Conservation (phyloP, 2,329 filamentous ascomycete species). For the Fusarium cyanostomum region DNA sequence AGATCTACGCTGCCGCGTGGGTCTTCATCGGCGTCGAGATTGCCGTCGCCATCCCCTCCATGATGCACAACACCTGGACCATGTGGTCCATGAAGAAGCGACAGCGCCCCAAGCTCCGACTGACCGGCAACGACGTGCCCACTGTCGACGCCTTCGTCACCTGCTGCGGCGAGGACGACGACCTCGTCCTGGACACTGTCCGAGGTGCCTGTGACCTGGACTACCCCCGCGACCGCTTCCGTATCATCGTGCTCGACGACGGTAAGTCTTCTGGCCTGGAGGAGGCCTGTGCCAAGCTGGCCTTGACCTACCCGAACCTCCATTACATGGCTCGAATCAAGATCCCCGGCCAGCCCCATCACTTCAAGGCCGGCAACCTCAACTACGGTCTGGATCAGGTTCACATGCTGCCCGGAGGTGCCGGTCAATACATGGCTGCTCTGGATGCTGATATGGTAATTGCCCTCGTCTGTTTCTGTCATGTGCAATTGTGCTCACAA, state of each 20-base stretch:
- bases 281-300: conserved; percentile 50
- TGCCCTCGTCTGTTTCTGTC: not conserved
- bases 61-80: conserved; percentile 67
- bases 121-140: conserved; percentile 59
- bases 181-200: conserved; percentile 66
- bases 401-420: conserved; percentile 61
- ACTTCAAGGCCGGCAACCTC: conserved; percentile 73
- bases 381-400: conserved; percentile 66
- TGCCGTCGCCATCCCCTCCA: conserved; percentile 61
- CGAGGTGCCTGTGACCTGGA: conserved; percentile 64
- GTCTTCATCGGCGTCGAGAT: conserved; percentile 66
- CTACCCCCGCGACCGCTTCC: conserved; percentile 62
- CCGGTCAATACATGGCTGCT: conserved; percentile 68
- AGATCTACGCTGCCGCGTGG: conserved; percentile 62
- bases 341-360: conserved; percentile 58
- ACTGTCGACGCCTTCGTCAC: conserved; percentile 67
- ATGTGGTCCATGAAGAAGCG: conserved; percentile 66
- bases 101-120: conserved; percentile 61
- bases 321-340: conserved; percentile 63
- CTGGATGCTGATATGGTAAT: conserved; percentile 72
- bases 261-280: conserved; percentile 57
- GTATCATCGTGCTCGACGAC: conserved; percentile 66
- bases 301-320: conserved; percentile 57
- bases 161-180: conserved; percentile 65
- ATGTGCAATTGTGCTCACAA: conserved; percentile 11